Evolutionary conservation across 345 rosid genomes (phyloP).

Genomic region (Euphorbia tirucalli): DNA sequence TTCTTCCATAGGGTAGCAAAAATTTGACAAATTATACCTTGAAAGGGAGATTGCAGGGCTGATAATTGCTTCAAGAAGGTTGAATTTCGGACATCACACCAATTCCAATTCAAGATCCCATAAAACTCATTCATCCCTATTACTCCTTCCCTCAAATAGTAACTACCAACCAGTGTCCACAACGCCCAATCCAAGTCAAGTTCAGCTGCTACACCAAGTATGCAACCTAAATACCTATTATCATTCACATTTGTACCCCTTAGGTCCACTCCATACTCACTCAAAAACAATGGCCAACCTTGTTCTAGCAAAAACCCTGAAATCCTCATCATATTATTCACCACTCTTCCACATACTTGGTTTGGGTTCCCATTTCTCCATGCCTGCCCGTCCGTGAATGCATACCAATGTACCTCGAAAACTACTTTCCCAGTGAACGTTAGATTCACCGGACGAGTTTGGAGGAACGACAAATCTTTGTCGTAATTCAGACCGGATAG

Average conservation of each 20-base stretch:
- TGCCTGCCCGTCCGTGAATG: constrained; percentile 61
- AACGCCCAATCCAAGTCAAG: constrained; percentile 82
- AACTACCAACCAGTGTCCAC: constrained; percentile 84
- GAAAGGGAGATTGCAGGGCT: constrained; percentile 59
- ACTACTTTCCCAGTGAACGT: constrained; percentile 63
- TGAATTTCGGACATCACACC: constrained; percentile 59
- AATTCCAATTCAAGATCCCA: constrained; percentile 59
- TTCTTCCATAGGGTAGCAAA: too few species aligned
- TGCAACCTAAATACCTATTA: constrained; percentile 67
- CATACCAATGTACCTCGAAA: constrained; percentile 86
- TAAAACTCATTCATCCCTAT: constrained; percentile 60
- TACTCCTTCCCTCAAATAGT: constrained; percentile 72
- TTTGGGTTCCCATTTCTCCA: constrained; percentile 74
- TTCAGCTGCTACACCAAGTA: constrained; percentile 65
- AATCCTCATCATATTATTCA: constrained; percentile 44
- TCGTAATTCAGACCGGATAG: constrained; percentile 83
- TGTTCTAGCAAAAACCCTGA: constrained; percentile 60
- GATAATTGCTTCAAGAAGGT: constrained; percentile 55
- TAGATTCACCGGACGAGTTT: constrained; percentile 40
- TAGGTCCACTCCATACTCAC: constrained; percentile 75
- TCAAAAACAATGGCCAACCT: constrained; percentile 71
- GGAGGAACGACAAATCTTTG: constrained; percentile 61
- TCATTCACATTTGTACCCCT: constrained; percentile 63
- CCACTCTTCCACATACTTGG: constrained; percentile 66
- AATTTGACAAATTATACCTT: too few species aligned